A percentile compares a stretch with the other conserved stretches of the same genome.
These are phyloP conservation scores for Emergomyces africanus DNA, from an alignment of 2,329 filamentous ascomycete genomes.

Conservation along the genomic window DNA sequence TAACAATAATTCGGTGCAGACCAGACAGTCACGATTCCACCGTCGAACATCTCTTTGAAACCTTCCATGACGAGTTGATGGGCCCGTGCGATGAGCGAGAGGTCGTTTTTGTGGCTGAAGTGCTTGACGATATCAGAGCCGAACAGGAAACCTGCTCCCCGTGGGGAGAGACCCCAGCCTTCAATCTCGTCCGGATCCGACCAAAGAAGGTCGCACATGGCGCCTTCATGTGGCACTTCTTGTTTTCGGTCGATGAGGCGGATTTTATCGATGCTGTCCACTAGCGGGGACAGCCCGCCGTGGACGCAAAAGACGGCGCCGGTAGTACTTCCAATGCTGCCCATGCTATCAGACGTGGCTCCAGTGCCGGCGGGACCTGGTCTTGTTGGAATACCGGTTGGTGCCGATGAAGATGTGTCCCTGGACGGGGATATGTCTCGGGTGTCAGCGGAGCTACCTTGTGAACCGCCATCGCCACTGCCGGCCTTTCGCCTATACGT, in stretches of 20 bases:
- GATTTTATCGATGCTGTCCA: constrained; percentile 93
- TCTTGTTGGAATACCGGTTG: constrained; percentile 33
- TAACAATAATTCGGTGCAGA: constrained; percentile 96
- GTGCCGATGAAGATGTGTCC: constrained; percentile 29
- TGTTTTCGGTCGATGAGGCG: constrained; percentile 90
- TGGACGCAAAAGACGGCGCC: constrained; percentile 93
- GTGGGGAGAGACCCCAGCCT: constrained; percentile 87
- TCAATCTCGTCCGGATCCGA: constrained; percentile 97
- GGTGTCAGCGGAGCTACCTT: constrained; percentile 23
- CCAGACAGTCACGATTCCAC: constrained; percentile 96
- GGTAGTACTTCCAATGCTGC: constrained; percentile 36
- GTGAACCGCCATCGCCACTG: constrained; percentile 19
- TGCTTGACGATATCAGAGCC: constrained; percentile 89
- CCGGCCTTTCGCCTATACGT: constrained; percentile 25
- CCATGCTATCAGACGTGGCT: constrained; percentile 56
- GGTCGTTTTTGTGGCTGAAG: constrained; percentile 90
- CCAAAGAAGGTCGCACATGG: constrained; percentile 98
- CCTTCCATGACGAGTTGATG: constrained; percentile 99
- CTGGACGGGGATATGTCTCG: constrained; percentile 28
- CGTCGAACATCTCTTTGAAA: constrained; percentile 98
- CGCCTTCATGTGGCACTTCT: constrained; percentile 94
- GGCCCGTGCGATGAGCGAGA: constrained; percentile 81
- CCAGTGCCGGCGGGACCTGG: constrained; percentile 68
- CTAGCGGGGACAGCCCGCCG: constrained; percentile 78
- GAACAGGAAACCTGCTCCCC: constrained; percentile 90